Evolutionary conservation across 306 rosid genomes (phyloP), one percentile per base, ranked within the genome.

Genomic region (Comarum palustre): DNA sequence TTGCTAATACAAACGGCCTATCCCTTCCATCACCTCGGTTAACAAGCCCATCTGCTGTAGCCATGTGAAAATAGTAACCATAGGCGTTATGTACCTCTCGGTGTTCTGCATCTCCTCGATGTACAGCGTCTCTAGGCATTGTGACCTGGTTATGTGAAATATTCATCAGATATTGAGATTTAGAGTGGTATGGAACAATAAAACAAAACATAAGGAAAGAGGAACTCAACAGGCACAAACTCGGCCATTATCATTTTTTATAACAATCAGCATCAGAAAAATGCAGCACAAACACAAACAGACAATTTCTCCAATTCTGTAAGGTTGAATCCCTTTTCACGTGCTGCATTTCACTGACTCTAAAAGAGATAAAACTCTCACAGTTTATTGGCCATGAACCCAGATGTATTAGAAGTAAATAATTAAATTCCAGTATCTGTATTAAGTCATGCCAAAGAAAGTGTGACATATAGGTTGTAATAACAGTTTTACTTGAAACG

Each of bases 21-120:
- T 91, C 99, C 41, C 82, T 87, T 66, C 96, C 93, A 73, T 88
- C 86, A 74, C 96, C 96, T 75, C 99, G 91, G 80, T 88, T 87
- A 77, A 91, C 36, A 74, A 94, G 89, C 72, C 99, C 97, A 3
- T 88, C 86, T 64, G 96, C 55, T 41, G 99, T 89, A 42, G 97
- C 97, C 99, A 91, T 91, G 86, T 94, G 99, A 78, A 94, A 91
- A 81, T 94, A 94, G 81, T 91, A 90, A 24, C 99, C 99, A 66
- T 94, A 91, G 81, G 82, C 96, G 79, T 94, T 94, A 80, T 94
- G 99, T 76, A 94, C 47, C 79, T 94, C 99, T 12, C 99, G 85
- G 72, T 94, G 95, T 79, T 94, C 99, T 66, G 82, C 86, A 42
- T 85, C 86, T 75, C 97, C 96, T 15, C 51, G 52, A 78, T 94